phyloP scores from a whole-genome alignment of 352 stramenopile genomes.

The Phytophthora ohioensis region DNA sequence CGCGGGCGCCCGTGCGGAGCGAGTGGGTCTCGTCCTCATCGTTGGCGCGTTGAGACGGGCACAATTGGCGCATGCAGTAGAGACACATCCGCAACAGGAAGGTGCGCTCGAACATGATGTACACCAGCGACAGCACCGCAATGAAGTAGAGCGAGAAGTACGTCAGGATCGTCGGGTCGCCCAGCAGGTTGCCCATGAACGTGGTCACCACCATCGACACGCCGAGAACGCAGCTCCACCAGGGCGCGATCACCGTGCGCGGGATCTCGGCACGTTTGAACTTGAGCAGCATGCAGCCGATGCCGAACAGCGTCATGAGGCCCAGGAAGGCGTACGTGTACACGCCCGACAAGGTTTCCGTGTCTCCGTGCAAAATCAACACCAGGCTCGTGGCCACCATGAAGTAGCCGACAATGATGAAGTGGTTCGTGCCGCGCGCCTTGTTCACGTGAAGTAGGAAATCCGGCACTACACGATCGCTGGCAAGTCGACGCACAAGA shows the following conservation, averaged over 20 bases:
- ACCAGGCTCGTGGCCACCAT: constrained; percentile 89
- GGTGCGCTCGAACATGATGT: constrained; percentile 91
- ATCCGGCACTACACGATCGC: constrained; percentile 87
- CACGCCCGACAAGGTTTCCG: constrained; percentile 92
- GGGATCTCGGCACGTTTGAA: constrained; percentile 93
- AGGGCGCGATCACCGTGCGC: constrained; percentile 87
- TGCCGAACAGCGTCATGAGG: constrained; percentile 95
- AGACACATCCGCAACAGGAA: constrained; percentile 87
- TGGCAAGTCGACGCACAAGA: constrained; percentile 92
- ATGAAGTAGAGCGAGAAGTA: constrained; percentile 93
- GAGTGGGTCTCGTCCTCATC: constrained; percentile 55
- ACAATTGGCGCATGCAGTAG: constrained; percentile 81
- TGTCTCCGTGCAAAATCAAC: constrained; percentile 91
- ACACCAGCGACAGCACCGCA: constrained; percentile 81
- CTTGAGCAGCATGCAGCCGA: constrained; percentile 95
- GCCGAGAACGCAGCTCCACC: constrained; percentile 87
- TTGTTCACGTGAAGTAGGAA: constrained; percentile 88
- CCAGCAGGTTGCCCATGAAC: constrained; percentile 87
- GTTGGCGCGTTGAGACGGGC: constrained; percentile 64
- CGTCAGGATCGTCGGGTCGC: constrained; percentile 87
- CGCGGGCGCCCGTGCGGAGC: constrained; percentile 78
- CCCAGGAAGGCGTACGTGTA: constrained; percentile 97
- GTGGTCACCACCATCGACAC: constrained; percentile 85
- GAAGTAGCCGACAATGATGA: constrained; percentile 94
- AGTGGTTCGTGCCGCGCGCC: constrained; percentile 91